Percentiles rank a stretch among this genome's conserved stretches.
These are phyloP conservation scores for Pythium insidiosum DNA, from an alignment of 352 stramenopile genomes.

Conservation along the genomic window DNA sequence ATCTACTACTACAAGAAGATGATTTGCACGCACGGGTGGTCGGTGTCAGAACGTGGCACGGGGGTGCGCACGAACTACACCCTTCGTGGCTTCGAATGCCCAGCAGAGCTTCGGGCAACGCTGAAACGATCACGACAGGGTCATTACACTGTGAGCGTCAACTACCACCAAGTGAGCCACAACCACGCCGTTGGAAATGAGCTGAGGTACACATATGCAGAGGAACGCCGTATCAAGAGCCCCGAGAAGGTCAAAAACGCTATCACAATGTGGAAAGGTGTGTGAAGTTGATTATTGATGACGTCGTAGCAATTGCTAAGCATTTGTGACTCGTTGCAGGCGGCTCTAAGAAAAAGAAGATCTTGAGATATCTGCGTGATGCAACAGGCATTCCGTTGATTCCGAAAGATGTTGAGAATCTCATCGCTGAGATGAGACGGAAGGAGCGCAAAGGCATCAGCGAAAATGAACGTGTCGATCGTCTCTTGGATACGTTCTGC, in stretches of 20 bases:
- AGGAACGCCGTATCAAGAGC: not conserved
- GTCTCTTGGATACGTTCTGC: not conserved
- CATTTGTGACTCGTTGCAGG: too few relatives aligned
- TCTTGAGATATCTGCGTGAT: not conserved
- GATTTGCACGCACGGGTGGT: not conserved
- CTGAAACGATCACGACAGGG: not conserved
- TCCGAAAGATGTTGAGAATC: constrained; percentile 1
- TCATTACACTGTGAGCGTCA: not conserved
- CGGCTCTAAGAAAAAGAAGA: not conserved
- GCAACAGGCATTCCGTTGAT: not conserved
- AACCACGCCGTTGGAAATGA: not conserved
- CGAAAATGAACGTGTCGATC: not conserved
- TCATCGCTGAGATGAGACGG: not conserved
- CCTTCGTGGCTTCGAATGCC: not conserved
- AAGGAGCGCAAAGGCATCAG: not conserved
- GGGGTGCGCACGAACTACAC: not conserved
- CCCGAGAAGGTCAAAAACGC: not conserved
- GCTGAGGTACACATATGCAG: not conserved
- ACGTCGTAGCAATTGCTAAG: too few relatives aligned
- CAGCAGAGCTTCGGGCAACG: not conserved
- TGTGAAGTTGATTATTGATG: too few relatives aligned
- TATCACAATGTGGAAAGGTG: not conserved
- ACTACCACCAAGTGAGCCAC: not conserved
- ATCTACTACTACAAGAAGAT: not conserved
- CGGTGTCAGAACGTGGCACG: not conserved